Percentiles rank a stretch among this genome's conserved stretches.
Evolutionary conservation across 306 rosid species (phyloP).

Genomic region (Psophocarpus tetragonolobus): DNA sequence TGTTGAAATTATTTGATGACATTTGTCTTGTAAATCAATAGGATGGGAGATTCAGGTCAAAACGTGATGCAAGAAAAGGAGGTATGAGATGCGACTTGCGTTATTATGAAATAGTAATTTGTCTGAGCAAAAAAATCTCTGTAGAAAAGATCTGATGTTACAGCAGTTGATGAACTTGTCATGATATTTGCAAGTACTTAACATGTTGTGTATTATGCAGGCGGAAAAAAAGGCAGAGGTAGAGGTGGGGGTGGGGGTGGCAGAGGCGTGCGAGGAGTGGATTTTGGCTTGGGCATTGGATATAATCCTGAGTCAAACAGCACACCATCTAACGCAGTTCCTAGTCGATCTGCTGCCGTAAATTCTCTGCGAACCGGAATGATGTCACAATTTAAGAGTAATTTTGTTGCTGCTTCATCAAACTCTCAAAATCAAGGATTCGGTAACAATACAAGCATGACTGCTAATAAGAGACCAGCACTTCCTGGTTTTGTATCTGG

Average conservation of each 20-base stretch:
- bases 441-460: constrained; percentile 42
- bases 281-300: constrained; percentile 94
- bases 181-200: neutral
- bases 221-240: constrained; percentile 85
- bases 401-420: constrained; percentile 83
- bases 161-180: neutral
- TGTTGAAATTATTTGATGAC: constrained; percentile 37
- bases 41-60: constrained; percentile 99
- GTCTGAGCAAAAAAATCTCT: neutral
- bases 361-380: constrained; percentile 87
- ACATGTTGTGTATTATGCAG: constrained; percentile 43
- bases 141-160: constrained; percentile 2
- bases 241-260: constrained; percentile 59
- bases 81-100: constrained; percentile 52
- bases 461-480: constrained; percentile 65
- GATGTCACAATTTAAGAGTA: constrained; percentile 82
- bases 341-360: constrained; percentile 72
- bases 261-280: constrained; percentile 97
- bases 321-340: constrained; percentile 49
- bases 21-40: constrained; percentile 43
- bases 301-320: constrained; percentile 66
- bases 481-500: constrained; percentile 87
- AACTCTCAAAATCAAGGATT: constrained; percentile 57
- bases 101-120: neutral
- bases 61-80: constrained; percentile 94